Percentiles rank a stretch among this genome's conserved stretches.
These are phyloP conservation scores for Aspergillus nidulans DNA, from an alignment of 495 filamentous ascomycete genomes.

Conservation along the genomic window DNA sequence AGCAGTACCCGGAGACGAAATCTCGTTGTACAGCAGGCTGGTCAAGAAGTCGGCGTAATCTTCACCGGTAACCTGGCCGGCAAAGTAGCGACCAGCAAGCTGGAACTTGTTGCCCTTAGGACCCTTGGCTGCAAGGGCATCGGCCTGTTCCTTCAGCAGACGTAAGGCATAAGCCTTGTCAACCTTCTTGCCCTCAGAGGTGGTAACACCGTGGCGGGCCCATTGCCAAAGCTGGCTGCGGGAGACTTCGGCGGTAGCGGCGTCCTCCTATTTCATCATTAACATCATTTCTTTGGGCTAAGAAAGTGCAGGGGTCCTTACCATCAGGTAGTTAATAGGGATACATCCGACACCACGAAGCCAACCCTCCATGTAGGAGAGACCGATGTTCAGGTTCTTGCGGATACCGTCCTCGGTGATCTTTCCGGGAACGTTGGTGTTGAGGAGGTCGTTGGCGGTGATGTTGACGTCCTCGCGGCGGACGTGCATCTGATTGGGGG, in stretches of 20 bases:
- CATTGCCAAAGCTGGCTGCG: slow-evolving; percentile 96
- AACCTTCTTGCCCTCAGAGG: slow-evolving; percentile 85
- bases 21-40: slow-evolving; percentile 91
- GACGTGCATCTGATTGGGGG: slow-evolving; percentile 91
- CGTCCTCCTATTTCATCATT: slow-evolving; percentile 66
- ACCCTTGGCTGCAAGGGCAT: slow-evolving; percentile 67
- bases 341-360: slow-evolving; percentile 91
- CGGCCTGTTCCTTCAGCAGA: slow-evolving; percentile 81
- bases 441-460: slow-evolving; percentile 84
- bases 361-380: slow-evolving; percentile 99
- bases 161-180: slow-evolving; percentile 86
- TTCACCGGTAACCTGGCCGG: slow-evolving; percentile 89
- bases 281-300: too few relatives aligned
- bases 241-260: slow-evolving; percentile 92
- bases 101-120: slow-evolving; percentile 89
- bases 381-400: slow-evolving; percentile 92
- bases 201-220: slow-evolving; percentile 78
- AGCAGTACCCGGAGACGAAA: slow-evolving; percentile 76
- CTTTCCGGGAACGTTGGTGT: slow-evolving; percentile 95
- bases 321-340: slow-evolving; percentile 98
- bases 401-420: slow-evolving; percentile 95
- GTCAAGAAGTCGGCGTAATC: slow-evolving; percentile 98
- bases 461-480: slow-evolving; percentile 88
- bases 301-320: slow-evolving; percentile 21
- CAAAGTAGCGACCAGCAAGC: slow-evolving; percentile 88